Conservation (phyloP, 345 rosid genomes). For the Euphorbia lathyris region DNA sequence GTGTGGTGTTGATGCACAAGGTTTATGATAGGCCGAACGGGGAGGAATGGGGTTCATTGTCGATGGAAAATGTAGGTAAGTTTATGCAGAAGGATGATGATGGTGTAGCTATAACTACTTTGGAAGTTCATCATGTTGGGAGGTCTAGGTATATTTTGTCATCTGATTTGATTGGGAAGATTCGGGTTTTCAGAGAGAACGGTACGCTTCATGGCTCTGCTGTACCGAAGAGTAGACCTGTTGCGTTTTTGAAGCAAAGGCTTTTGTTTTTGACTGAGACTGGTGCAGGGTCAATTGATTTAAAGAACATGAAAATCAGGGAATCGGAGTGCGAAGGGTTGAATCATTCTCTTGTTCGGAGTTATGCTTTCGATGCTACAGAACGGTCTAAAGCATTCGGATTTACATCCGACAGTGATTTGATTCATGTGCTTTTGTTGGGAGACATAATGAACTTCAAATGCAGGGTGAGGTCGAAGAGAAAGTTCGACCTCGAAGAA, state of each 20-base stretch:
- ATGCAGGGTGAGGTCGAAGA: constrained; percentile 87
- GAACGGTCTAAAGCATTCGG: constrained; percentile 96
- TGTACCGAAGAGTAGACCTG: constrained; percentile 55
- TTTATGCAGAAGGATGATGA: constrained; percentile 38
- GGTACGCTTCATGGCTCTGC: constrained; percentile 74
- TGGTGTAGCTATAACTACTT: constrained; percentile 44
- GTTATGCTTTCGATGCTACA: constrained; percentile 65
- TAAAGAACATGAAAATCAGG: constrained; percentile 79
- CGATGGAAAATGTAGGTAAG: constrained; percentile 54
- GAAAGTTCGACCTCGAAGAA: constrained; percentile 57
- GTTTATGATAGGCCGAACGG: constrained; percentile 54
- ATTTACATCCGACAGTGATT: constrained; percentile 75
- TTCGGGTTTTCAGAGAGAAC: constrained; percentile 62
- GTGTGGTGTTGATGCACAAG: constrained; percentile 61
- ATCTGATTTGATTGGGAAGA: constrained; percentile 55
- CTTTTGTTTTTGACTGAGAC: constrained; percentile 81
- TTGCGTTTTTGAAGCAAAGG: constrained; percentile 87
- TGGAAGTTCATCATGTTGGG: constrained; percentile 93
- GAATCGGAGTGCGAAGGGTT: constrained; percentile 87
- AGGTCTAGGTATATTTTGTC: constrained; percentile 69
- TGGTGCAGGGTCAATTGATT: constrained; percentile 93
- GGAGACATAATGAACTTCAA: constrained; percentile 88
- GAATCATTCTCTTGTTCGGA: constrained; percentile 59
- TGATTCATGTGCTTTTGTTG: constrained; percentile 68
- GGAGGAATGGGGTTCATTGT: constrained; percentile 59